Base-by-base conservation (phyloP, 2,329 filamentous ascomycete genomes). In the Trichoderma koningiopsis region DNA sequence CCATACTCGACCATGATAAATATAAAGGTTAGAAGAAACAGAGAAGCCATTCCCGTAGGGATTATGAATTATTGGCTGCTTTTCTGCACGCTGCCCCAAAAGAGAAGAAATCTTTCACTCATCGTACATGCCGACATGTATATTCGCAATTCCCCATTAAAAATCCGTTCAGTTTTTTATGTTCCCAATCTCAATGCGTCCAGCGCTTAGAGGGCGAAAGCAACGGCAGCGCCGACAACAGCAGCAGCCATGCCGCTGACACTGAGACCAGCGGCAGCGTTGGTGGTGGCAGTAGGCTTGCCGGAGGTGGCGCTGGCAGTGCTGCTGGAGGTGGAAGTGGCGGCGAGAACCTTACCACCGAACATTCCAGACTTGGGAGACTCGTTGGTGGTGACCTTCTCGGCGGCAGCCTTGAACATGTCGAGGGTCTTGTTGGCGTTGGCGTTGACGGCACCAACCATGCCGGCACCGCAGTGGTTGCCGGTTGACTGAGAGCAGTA, bases 391-490 rank as follows among this genome's bases (percentile, higher is more conserved):
- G 16, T 55, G 33, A 22, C n/a, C 59, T 56, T 62, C 10, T 13
- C 19, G 53, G 69, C 69, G 16, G 69, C 65, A 8, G 52, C 33
- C 58, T 63, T 53, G 65, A 68, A 71, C 10, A 37, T 16, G 29
- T 19, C 70, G 37, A 71, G 35, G 11, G 70, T 71, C 55, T 67
- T 66, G 61, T 56, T 52, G 49, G 22, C 14, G 61, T 52, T 61
- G 55, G 66, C 55, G 70, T 71, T 71, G 66, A 71, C 67, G n/a
- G 49, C 55, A 33, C 67, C 70, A 22, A 69, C 66, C 70, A 71
- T 71, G 22, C 70, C 70, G 1, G 40, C 29, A 16, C 55, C 13
- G 67, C 70, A 71, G 56, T 71, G 67, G 40, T 56, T 65, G 53
- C 6, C 5, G 24, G 19, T n/a, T n/a, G 52, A 8, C 53, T 70